A percentile compares a stretch with the other conserved stretches of the same genome.
Conservation (phyloP, 768 basidiomycete genomes). For the Calvatia gigantea region DNA sequence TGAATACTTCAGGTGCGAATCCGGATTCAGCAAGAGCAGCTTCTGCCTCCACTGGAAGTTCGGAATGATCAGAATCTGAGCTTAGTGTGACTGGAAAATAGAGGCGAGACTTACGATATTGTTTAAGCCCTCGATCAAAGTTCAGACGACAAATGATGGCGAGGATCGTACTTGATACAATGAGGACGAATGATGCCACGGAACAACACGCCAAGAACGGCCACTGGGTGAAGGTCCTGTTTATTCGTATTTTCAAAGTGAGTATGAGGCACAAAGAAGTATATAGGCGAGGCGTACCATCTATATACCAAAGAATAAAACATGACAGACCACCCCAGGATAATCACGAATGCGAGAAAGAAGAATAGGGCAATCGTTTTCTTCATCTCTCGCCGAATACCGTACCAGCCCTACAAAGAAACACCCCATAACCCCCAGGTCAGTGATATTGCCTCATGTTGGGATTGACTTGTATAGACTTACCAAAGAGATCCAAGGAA, state of each 20-base stretch:
- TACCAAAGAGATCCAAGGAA: constrained; percentile 55
- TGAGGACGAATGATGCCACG: constrained; percentile 38
- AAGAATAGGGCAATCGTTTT: constrained; percentile 33
- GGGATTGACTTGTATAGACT: not conserved
- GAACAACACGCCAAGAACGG: constrained; percentile 48
- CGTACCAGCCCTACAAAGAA: constrained; percentile 46
- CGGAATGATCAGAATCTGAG: constrained; percentile 13
- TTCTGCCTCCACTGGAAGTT: constrained; percentile 33
- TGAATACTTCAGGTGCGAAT: constrained; percentile 37
- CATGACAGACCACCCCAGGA: constrained; percentile 38
- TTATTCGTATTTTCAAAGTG: constrained; percentile 21
- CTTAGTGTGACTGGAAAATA: not conserved
- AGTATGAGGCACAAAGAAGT: constrained; percentile 16
- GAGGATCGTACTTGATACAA: constrained; percentile 39
- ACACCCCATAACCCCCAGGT: no score
- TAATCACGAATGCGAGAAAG: constrained; percentile 32
- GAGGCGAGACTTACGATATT: constrained; percentile 54
- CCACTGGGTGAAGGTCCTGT: constrained; percentile 45
- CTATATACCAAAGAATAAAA: constrained; percentile 43
- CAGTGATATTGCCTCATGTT: not conserved
- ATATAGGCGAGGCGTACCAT: constrained; percentile 27
- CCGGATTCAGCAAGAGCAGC: constrained; percentile 32
- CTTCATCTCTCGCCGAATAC: constrained; percentile 44
- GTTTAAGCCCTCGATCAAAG: constrained; percentile 51
- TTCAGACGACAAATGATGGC: constrained; percentile 47